Percentiles rank a stretch among this genome's conserved stretches.
Conservation (phyloP, 2,329 filamentous ascomycete genomes). For the Fusarium subtropicale region DNA sequence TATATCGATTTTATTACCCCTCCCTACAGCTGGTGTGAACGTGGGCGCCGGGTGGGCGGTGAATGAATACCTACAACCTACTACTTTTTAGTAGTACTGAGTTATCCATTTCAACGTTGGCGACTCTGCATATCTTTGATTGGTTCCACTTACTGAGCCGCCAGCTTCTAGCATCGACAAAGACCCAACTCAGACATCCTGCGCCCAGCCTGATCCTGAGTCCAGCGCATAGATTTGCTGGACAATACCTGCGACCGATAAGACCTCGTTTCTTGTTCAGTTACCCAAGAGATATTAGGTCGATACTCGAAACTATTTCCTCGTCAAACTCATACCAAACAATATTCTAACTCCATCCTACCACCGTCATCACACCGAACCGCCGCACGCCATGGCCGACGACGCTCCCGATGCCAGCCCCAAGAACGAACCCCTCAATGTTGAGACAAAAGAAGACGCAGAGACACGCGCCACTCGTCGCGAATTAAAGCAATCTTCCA, state of each 20-base stretch:
- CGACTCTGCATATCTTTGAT: conserved; percentile 42
- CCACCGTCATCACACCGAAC: conserved; percentile 37
- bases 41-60: conserved; percentile 41
- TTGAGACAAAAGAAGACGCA: conserved; percentile 66
- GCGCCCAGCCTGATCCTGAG: conserved; percentile 33
- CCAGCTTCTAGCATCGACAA: conserved; percentile 36
- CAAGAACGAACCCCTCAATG: conserved; percentile 49
- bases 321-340: conserved; percentile 7
- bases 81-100: conserved; percentile 14
- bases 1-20: conserved; percentile 35
- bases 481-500: conserved; percentile 72
- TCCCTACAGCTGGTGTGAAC: conserved; percentile 31
- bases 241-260: not conserved
- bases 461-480: conserved; percentile 72
- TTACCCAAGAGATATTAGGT: not conserved
- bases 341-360: conserved; percentile 16
- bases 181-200: conserved; percentile 39
- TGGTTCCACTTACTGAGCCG: conserved; percentile 43
- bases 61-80: conserved; percentile 28
- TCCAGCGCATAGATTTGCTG: conserved; percentile 19
- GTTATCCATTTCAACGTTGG: conserved; percentile 38
- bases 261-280: not conserved
- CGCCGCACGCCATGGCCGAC: conserved; percentile 57
- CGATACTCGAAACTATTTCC: not conserved
- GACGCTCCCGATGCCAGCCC: conserved; percentile 57